Evolutionary conservation across 352 stramenopile genomes (phyloP), one percentile per base, ranked within the genome.

Genomic region (Globisporangium rhizosaccharum): DNA sequence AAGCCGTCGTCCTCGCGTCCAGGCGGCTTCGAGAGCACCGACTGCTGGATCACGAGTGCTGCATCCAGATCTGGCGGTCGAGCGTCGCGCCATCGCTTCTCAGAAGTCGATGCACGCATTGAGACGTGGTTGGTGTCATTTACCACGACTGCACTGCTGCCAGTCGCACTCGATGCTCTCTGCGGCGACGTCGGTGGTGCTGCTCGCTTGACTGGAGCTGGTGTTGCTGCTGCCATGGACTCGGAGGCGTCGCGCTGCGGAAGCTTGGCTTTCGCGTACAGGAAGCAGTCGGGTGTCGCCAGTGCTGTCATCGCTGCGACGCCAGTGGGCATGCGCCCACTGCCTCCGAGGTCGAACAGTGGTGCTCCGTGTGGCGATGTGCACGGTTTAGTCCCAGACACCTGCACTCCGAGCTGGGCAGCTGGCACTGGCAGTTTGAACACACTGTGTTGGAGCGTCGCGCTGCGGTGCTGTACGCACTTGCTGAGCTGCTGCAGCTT

Each of bases 251-350:
- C 61, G 9, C 61, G 61, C 26, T 68, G 56, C 18, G 73, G 68
- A 28, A 85, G 57, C 0, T 71, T 67, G 0, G 71, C 70, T 62
- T 77, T 82, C 28, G 73, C 70, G 47, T 80, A 74, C 5, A 85
- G 62, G 44, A 85, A 83, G 51, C 69, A 83, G 30, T 83, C 71
- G 18, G 37, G 45, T 14, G 36, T 53, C 12, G 44, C 17, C 28
- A 50, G 45, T 12, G 33, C 33, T 39, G 33, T 12, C 6, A 71
- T 49, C 26, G 59, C 66, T n/a, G 53, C 39, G 7, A 52, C 39
- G 37, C 55, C 63, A 0, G 65, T 63, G 0, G 42, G 26, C 46
- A 70, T 65, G 51, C 56, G 62, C 5, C 73, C 67, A 23, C 51
- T 53, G 15, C 8, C 41, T 37, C 15, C n/a, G 41, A 23, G 8